Evolutionary conservation across 345 rosid species (phyloP).

Genomic region (Salix arbutifolia): DNA sequence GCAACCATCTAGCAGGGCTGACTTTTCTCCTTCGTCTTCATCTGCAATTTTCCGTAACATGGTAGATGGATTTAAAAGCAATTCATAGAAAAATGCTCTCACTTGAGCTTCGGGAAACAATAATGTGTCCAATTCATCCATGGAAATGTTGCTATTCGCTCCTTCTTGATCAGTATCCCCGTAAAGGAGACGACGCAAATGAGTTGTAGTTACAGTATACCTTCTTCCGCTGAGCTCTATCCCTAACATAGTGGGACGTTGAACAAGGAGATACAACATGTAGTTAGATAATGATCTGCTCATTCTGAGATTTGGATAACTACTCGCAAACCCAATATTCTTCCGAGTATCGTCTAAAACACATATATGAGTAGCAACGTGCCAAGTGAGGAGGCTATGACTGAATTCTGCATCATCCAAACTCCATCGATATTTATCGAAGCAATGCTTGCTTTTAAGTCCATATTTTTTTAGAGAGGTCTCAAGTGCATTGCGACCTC

Average conservation of each 20-base stretch:
- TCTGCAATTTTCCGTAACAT: rapidly evolving
- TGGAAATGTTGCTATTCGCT: too few species aligned
- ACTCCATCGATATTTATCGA: background rate
- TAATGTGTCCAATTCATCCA: too few species aligned
- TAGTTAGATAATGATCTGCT: background rate
- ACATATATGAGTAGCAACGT: background rate
- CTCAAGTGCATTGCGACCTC: background rate
- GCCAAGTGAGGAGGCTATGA: background rate
- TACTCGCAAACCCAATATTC: too few species aligned
- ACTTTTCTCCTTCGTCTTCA: too few species aligned
- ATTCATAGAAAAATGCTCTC: background rate
- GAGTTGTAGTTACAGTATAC: background rate
- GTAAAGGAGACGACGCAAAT: background rate
- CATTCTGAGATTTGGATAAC: too few species aligned
- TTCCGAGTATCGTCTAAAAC: background rate
- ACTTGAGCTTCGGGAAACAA: background rate
- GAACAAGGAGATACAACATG: background rate
- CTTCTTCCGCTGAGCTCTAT: background rate
- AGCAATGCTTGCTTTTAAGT: background rate
- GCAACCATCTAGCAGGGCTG: background rate
- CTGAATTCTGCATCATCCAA: background rate
- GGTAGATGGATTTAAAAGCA: background rate
- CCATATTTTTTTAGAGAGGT: too few species aligned
- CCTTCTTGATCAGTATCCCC: too few species aligned
- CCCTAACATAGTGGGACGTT: background rate